Percentiles rank a stretch among this genome's conserved stretches.
Conservation (phyloP, 31 red algal species). For the Asparagopsis taxiformis region DNA sequence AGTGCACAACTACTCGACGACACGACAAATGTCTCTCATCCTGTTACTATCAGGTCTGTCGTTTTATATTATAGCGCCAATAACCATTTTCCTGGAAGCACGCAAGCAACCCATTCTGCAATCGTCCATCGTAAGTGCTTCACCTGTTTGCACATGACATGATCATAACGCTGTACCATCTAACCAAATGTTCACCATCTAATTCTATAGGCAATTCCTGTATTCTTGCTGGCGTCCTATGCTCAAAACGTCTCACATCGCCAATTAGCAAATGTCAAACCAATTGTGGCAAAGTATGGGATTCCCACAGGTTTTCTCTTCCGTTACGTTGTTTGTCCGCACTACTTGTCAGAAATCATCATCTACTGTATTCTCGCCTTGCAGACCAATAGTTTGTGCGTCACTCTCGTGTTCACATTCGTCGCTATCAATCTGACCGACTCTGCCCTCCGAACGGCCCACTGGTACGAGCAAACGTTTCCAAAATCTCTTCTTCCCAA, state of each 20-base stretch:
- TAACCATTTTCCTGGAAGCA: neutral
- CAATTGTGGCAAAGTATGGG: constrained; percentile 56
- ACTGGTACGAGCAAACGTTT: constrained; percentile 43
- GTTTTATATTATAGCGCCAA: neutral
- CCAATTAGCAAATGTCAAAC: constrained; percentile 21
- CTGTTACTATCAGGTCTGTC: neutral
- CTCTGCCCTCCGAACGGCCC: constrained; percentile 27
- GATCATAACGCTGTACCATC: no score
- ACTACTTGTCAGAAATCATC: constrained; percentile 48
- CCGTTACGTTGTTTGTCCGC: constrained; percentile 52
- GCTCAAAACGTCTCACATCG: constrained; percentile 38
- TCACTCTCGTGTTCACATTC: constrained; percentile 26
- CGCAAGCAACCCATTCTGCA: neutral
- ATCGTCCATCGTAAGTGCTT: neutral
- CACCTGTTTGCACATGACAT: no score
- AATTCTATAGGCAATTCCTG: constrained; percentile 10
- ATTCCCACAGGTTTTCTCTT: constrained; percentile 37
- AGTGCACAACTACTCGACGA: neutral
- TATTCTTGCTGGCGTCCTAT: constrained; percentile 20
- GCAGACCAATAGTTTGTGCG: constrained; percentile 4
- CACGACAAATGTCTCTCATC: neutral
- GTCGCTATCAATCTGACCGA: constrained; percentile 35
- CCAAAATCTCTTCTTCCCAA: neutral
- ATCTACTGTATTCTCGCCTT: constrained; percentile 30
- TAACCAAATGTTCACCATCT: no score